Base-by-base conservation (phyloP, 2,329 filamentous ascomycete genomes). In the Ceratocystis papillata region DNA sequence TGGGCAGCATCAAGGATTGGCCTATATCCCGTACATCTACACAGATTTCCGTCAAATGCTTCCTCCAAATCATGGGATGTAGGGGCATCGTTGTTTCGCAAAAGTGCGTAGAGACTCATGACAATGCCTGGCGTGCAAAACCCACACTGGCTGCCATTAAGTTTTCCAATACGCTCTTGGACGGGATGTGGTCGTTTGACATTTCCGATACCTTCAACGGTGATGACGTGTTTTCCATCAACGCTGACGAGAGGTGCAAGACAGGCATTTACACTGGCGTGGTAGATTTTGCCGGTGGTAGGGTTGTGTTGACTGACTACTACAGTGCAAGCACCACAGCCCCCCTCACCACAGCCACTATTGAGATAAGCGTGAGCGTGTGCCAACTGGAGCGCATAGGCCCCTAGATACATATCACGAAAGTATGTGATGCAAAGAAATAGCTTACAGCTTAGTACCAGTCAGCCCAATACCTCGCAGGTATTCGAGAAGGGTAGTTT, bases 51-150 rank as follows among this genome's bases (percentile, higher is more conserved):
- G 74, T 99, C 94, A 72, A 97, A 97, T 0, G 93, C 92, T 77
- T 97, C 94, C 75, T 99, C 94, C 44, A 97, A 82, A 37, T 95
- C 89, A 70, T 90, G 84, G 72, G 93, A 85, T 2, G 85, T 86
- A 0, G 93, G 92, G 22, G 81, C 80, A 3, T 86, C 80, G 70
- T 92, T 88, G 72, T 97, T 97, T 68, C 94, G 83, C 41, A 99
- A 80, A 57, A 97, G 80, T 5, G 94, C 94, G 75, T 99, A 99
- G 66, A 97, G 76, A 74, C 92, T 96, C 89, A 97, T 97, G 69
- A 97, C 92, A 72, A 99, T 97, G 1, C 94, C 94, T 3, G 94
- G 94, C 0, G 94, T 97, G 73, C 94, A 99, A 77, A 99, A 99
- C 0, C 92, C 83, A 68, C 83, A 99, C 75, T 99, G 93, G 71